A percentile compares a stretch with the other conserved stretches of the same genome.
Evolutionary conservation across 176 grass and related monocot species (phyloP).

Genomic region (Ananas comosus): DNA sequence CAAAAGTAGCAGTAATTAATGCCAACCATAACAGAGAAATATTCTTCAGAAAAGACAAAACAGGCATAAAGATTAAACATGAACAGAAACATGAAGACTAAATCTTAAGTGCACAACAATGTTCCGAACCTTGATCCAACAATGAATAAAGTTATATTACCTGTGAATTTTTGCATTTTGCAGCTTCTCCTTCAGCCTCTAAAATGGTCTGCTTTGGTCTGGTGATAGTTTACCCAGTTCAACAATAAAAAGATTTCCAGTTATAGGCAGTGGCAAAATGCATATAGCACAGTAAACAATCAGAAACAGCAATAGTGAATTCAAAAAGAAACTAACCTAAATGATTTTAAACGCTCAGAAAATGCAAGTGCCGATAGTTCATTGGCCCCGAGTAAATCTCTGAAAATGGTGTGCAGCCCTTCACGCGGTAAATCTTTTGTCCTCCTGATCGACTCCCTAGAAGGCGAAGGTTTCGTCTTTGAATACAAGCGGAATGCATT

Average conservation of each 20-base stretch:
- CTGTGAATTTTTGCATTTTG: constrained; percentile 56
- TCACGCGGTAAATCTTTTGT: constrained; percentile 74
- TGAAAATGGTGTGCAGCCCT: constrained; percentile 80
- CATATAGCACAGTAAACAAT: not conserved
- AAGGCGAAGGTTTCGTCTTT: constrained; percentile 66
- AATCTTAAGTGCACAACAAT: not conserved
- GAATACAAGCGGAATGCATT: constrained; percentile 88
- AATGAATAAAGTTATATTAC: constrained; percentile 22
- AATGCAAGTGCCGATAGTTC: constrained; percentile 92
- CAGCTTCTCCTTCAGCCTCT: constrained; percentile 85
- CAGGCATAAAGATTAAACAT: not conserved
- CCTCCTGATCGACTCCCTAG: constrained; percentile 75
- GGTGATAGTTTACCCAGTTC: constrained; percentile 16
- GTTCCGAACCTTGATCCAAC: not conserved
- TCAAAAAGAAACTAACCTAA: constrained; percentile 38
- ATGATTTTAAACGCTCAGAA: constrained; percentile 71
- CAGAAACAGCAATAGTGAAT: constrained; percentile 2
- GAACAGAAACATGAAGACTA: not conserved
- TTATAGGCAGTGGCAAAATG: constrained; percentile 2
- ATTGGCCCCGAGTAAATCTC: constrained; percentile 47
- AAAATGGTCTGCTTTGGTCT: constrained; percentile 98
- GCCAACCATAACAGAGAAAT: not conserved
- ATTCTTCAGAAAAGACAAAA: not conserved
- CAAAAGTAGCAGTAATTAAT: too few relatives aligned
- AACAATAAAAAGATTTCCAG: not conserved